phyloP scores from a whole-genome alignment of 768 basidiomycete genomes.

The Mycena indigotica region DNA sequence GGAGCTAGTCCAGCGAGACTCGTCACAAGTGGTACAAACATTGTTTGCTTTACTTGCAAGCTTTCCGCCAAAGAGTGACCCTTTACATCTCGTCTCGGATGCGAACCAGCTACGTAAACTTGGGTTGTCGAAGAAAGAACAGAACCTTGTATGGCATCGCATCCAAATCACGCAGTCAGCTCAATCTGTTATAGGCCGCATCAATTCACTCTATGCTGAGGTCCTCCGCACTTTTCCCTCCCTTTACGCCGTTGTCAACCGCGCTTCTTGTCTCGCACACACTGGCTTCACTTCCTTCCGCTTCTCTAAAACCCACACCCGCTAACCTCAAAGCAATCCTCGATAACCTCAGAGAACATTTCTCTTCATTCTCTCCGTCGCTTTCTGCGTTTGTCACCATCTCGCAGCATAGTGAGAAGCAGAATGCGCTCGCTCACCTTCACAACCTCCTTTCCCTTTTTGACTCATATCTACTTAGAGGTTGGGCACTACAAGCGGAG shows the following conservation, averaged over 20 bases:
- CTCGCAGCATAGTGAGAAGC: constrained; percentile 26
- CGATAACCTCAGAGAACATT: constrained; percentile 23
- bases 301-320: constrained; percentile 35
- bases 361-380: constrained; percentile 32
- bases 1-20: constrained; percentile 50
- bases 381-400: constrained; percentile 17
- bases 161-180: neutral
- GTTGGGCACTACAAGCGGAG: constrained; percentile 42
- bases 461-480: constrained; percentile 63
- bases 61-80: constrained; percentile 43
- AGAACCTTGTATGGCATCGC: constrained; percentile 46
- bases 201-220: constrained; percentile 39
- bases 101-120: constrained; percentile 51
- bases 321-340: constrained; percentile 17
- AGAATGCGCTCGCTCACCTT: constrained; percentile 44
- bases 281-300: constrained; percentile 51
- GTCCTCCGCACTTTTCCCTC: constrained; percentile 37
- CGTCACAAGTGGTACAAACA: constrained; percentile 27
- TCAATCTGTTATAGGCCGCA: constrained; percentile 34
- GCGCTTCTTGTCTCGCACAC: constrained; percentile 55
- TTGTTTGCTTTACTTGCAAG: constrained; percentile 46
- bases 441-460: constrained; percentile 61
- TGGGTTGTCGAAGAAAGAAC: constrained; percentile 62
- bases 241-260: constrained; percentile 47
- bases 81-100: constrained; percentile 46